A percentile compares a stretch with the other conserved stretches of the same genome.
These are phyloP conservation scores for Pseudogymnoascus sp. DNA, from an alignment of 2,329 filamentous ascomycete genomes.

Conservation along the genomic window DNA sequence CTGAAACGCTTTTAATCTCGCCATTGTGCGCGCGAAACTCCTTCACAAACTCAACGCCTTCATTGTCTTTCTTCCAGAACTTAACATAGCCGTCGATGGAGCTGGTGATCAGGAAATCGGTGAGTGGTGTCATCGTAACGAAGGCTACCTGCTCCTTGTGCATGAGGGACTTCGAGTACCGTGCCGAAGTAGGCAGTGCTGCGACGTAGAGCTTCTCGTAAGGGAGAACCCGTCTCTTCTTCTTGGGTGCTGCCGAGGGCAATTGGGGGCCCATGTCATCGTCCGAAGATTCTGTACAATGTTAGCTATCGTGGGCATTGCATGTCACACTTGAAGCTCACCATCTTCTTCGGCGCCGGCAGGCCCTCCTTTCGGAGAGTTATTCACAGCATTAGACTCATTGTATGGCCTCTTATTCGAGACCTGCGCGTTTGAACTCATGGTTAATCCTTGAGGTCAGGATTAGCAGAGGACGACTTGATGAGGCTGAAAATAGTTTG, in stretches of 20 bases:
- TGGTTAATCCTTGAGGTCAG: neutral
- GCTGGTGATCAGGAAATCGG: conserved; percentile 91
- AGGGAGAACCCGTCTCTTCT: conserved; percentile 82
- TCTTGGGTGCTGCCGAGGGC: conserved; percentile 74
- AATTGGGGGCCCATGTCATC: conserved; percentile 93
- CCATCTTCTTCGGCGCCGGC: neutral
- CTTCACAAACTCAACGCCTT: conserved; percentile 94
- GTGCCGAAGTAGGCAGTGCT: conserved; percentile 70
- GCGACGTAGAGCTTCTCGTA: conserved; percentile 94
- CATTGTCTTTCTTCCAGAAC: conserved; percentile 95
- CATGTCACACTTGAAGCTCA: neutral
- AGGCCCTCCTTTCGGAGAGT: conserved; percentile 2
- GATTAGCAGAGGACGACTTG: neutral
- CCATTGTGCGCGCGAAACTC: conserved; percentile 88
- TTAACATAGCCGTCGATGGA: conserved; percentile 95
- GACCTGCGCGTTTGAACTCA: neutral
- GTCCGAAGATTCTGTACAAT: conserved; percentile 53
- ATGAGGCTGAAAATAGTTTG: conserved; percentile 8
- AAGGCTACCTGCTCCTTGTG: conserved; percentile 93
- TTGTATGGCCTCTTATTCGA: conserved; percentile 5
- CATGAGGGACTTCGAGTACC: conserved; percentile 96
- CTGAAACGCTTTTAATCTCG: conserved; percentile 75
- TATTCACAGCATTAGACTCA: conserved; percentile 4
- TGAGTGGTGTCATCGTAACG: conserved; percentile 78
- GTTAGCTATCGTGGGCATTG: neutral